A percentile compares a stretch with the other conserved stretches of the same genome.
Conservation (phyloP, 1,139 yeast species). For the Eremothecium cymbalariae region DNA sequence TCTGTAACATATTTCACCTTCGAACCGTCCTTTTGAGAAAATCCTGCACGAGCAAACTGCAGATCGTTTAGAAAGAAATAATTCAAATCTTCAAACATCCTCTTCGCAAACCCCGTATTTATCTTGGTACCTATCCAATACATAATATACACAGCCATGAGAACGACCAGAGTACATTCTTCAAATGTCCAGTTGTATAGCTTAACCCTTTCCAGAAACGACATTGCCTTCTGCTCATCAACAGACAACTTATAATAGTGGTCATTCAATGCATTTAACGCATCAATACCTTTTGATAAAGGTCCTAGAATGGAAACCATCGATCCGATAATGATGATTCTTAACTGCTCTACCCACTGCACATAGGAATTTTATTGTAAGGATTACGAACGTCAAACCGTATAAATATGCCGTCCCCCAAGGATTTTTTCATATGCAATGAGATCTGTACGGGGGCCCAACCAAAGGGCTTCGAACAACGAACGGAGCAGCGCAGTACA, state of each 20-base stretch:
- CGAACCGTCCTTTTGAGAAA: slow-evolving; percentile 34
- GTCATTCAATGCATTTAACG: slow-evolving; percentile 21
- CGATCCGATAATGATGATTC: no score
- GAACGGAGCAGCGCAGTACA: no score
- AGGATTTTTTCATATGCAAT: no score
- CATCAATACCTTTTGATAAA: slow-evolving; percentile 13
- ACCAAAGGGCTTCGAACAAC: no score
- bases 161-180: slow-evolving; percentile 44
- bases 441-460: no score
- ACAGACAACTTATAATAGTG: slow-evolving; percentile 37
- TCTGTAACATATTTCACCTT: slow-evolving; percentile 48
- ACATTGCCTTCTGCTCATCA: slow-evolving; percentile 46
- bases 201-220: slow-evolving; percentile 41
- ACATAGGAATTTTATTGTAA: no score
- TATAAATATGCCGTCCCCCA: no score
- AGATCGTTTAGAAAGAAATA: slow-evolving; percentile 41
- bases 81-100: slow-evolving; percentile 42
- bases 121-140: slow-evolving; percentile 49
- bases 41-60: slow-evolving; percentile 79
- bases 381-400: no score
- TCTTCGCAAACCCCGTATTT: slow-evolving; percentile 50
- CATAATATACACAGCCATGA: slow-evolving; percentile 38
- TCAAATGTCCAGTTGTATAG: slow-evolving; percentile 72
- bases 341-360: no score
- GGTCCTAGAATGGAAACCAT: slow-evolving; percentile 18